Base-by-base conservation (phyloP, 73 alveolate species). In the Paramecium caudatum region DNA sequence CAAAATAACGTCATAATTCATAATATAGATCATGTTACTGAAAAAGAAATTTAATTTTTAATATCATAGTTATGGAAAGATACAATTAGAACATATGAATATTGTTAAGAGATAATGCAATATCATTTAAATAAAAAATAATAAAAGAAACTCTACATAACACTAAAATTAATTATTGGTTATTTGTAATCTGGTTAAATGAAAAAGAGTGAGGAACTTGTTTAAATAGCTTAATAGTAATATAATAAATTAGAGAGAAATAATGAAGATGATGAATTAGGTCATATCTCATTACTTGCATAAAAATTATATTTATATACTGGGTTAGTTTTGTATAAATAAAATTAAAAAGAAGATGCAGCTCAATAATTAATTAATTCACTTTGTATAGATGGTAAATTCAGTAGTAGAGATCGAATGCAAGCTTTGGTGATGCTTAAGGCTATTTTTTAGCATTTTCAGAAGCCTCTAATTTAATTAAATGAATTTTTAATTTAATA, bases 31-130 rank as follows among this genome's bases (percentile, higher is more conserved):
- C 30, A 12, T 9, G 50, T 68, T 0, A 37, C 34, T 8, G 84
- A 68, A 15, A 37, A 37, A 3, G 84, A 68, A 9, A 34, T 68
- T 8, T 30, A 68, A 23, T 34, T 37, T 17, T 43, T 68, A 27
- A 68, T 68, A 12, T 2, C 17, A 7, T n/a, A 68, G 8, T 68
- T 68, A 37, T 68, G 84, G 84, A 68, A 43, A 32, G 84, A 68
- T 13, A 37, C 50, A 0, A 33, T 68, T 2, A 68, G 17, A 33
- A 37, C 84, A 7, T 68, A 68, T 68, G 50, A 68, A 8, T 68
- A 68, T 68, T 68, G 84, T 68, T 7, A 68, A 30, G 50, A 68
- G 5, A 68, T 68, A 3, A 68, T 68, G 84, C 12, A 68, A 68
- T 37, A 13, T 32, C 84, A 68, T 34, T 68, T 68, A 34, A n/a